These are phyloP conservation scores for Plasmodium sp. DNA, from an alignment of 169 alveolate species.

Conservation along the genomic window DNA sequence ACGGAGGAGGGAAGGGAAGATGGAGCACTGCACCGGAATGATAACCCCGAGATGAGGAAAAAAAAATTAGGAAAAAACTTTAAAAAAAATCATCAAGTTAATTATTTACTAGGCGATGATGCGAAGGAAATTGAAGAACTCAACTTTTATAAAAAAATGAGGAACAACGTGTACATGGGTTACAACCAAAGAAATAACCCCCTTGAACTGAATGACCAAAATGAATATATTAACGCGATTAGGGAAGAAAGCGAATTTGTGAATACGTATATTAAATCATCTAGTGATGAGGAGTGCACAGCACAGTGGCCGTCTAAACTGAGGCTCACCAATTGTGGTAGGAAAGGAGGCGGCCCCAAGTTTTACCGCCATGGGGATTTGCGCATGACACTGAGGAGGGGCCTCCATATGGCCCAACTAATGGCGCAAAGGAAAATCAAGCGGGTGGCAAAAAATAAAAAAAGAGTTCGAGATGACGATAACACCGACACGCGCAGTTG, in stretches of 20 bases:
- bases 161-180: slow-evolving; percentile 36
- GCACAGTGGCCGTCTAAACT: not conserved
- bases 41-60: not conserved
- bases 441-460: not conserved
- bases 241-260: slow-evolving; percentile 33
- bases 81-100: not conserved
- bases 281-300: slow-evolving; percentile 32
- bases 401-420: not conserved
- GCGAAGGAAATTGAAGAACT: slow-evolving; percentile 49
- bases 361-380: not conserved
- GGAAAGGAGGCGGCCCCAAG: not conserved
- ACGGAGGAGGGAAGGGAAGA: not conserved
- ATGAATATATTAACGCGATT: slow-evolving; percentile 36
- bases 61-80: not conserved
- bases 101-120: slow-evolving; percentile 3
- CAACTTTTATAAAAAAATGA: slow-evolving; percentile 12
- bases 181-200: slow-evolving; percentile 40
- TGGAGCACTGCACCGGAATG: not conserved
- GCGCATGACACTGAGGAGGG: not conserved
- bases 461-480: not conserved
- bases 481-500: not conserved
- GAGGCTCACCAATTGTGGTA: not conserved
- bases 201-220: slow-evolving; percentile 21
- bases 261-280: slow-evolving; percentile 46
- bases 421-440: not conserved